phyloP scores from a whole-genome alignment of 768 basidiomycete species.

The Lentinula lateritia region DNA sequence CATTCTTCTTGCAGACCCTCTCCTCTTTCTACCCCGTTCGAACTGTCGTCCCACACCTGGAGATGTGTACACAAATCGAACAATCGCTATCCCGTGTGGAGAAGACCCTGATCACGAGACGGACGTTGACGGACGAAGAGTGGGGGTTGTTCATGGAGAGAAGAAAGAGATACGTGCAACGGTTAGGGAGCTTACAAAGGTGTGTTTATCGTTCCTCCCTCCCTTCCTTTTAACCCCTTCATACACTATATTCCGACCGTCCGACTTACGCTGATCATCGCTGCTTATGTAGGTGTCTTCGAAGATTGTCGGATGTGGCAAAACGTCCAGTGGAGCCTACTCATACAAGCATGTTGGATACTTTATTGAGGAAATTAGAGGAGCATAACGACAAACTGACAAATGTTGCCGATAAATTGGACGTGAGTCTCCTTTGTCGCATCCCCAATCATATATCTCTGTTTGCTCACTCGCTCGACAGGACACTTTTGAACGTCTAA shows the following conservation, averaged over 20 bases:
- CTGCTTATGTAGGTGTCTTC: not conserved
- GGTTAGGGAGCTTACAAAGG: not conserved
- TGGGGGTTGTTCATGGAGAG: not conserved
- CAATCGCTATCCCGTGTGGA: not conserved
- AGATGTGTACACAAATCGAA: not conserved
- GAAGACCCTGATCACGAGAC: not conserved
- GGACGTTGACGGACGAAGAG: not conserved
- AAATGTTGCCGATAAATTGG: constrained; percentile 3
- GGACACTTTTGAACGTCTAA: constrained; percentile 6
- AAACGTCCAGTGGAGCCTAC: not conserved
- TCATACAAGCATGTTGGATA: not conserved
- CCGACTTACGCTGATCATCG: too few species aligned
- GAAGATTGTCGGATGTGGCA: constrained; percentile 2
- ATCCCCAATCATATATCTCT: not conserved
- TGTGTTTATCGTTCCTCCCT: not conserved
- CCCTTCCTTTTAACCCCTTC: not conserved
- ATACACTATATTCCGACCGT: too few species aligned
- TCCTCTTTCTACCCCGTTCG: not conserved
- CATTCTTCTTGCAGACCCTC: not conserved
- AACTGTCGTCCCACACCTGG: not conserved
- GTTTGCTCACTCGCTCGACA: not conserved
- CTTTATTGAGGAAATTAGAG: not conserved
- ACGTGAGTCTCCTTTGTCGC: not conserved
- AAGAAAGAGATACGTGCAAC: not conserved
- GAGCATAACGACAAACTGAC: not conserved